These are phyloP conservation scores for Naumovozyma baii DNA, from an alignment of 805 yeast genomes.

Conservation along the genomic window DNA sequence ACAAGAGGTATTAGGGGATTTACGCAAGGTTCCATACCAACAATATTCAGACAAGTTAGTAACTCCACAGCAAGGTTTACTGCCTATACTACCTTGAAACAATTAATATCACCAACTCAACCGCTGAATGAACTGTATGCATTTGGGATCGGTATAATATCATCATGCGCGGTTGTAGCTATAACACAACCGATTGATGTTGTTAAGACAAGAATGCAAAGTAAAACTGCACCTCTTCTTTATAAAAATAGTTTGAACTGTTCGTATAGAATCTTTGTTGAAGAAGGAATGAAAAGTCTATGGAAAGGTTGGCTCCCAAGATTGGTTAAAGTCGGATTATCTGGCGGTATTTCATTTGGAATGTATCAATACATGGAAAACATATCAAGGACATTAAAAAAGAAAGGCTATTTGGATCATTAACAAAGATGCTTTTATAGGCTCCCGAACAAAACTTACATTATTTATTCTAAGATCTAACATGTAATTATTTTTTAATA, in stretches of 20 bases:
- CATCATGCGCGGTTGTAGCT: conserved; percentile 65
- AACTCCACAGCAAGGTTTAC: conserved; percentile 79
- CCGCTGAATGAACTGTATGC: conserved; percentile 31
- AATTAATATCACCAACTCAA: conserved; percentile 41
- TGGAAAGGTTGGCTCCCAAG: conserved; percentile 61
- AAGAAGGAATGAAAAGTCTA: conserved; percentile 37
- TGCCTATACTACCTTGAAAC: conserved; percentile 69
- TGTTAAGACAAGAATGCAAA: conserved; percentile 77
- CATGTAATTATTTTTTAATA: background rate
- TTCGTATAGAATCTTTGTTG: conserved; percentile 39
- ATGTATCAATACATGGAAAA: conserved; percentile 52
- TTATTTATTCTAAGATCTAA: too few species aligned
- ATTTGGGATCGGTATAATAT: conserved; percentile 43
- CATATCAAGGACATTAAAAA: conserved; percentile 13
- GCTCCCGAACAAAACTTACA: conserved; percentile 1
- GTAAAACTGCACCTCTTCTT: conserved; percentile 49
- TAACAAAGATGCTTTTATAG: background rate
- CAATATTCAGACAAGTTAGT: conserved; percentile 67
- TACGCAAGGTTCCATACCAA: conserved; percentile 74
- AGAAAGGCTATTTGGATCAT: conserved; percentile 11
- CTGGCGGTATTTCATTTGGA: conserved; percentile 60
- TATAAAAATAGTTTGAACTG: conserved; percentile 56
- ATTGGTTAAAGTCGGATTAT: conserved; percentile 56
- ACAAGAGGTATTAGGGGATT: conserved; percentile 72
- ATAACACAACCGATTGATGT: conserved; percentile 86